Base-by-base conservation (phyloP, 768 basidiomycete genomes). In the Auriscalpium microsporum region DNA sequence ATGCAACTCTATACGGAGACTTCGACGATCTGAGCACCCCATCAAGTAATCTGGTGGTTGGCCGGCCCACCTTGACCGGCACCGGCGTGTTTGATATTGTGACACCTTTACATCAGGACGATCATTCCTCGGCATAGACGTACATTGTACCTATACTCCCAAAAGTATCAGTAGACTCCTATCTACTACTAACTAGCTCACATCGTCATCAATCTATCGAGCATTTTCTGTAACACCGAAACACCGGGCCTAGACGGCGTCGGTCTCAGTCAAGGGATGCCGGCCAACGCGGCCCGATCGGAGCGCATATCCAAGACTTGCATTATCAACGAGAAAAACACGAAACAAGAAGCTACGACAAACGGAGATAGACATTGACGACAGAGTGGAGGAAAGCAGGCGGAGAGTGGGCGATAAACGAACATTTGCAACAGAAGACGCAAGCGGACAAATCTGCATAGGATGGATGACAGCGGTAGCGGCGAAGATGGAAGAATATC, bases 51-150 rank as follows among this genome's bases (percentile, higher is more conserved):
- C 87, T 99, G 68, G 94, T 97, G 35, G 62, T 96, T 56, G 95
- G 95, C 45, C 79, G 86, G 59, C 90, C 93, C 9, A 90, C 82
- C 66, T 73, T 76, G 51, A 91, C 86, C n/a, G 95, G 95, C n/a
- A 98, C 95, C 21, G 96, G 94, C 5, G 83, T 84, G 36, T 99
- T 98, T 63, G 94, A 93, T 67, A 80, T 98, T 42, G 80, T 90
- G 55, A 81, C 83, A 80, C 76, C 77, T 33, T 68, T 72, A 3
- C 34, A 42, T 2, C 53, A 54, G 17, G 53, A 28, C 28, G 28
- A 28, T 28, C 28, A 2, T 28, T 28, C 28, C 28, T 28, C 4
- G 28, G 28, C 28, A 28, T 28, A 28, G 28, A 28, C 28, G 28
- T 28, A 28, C 28, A 5, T 2, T 28, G 28, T 28, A 28, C 28